These are phyloP conservation scores for Clonostachys byssicola DNA, from an alignment of 2,329 filamentous ascomycete species.

Conservation along the genomic window DNA sequence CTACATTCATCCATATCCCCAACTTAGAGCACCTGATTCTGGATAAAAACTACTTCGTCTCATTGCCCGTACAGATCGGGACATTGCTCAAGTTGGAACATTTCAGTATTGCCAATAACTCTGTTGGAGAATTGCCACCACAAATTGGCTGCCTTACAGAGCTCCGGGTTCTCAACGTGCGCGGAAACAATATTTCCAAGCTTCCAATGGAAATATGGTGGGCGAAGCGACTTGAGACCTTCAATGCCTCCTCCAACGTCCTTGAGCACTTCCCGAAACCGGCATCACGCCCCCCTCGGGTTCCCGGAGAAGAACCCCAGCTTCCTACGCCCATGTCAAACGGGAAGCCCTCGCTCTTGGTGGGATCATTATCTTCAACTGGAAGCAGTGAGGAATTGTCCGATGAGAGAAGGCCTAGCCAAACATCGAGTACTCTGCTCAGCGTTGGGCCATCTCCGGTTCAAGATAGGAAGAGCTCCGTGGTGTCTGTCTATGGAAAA, in stretches of 20 bases:
- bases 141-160: slow-evolving; percentile 87
- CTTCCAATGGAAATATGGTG: slow-evolving; percentile 96
- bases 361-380: slow-evolving; percentile 45
- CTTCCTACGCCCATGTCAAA: slow-evolving; percentile 25
- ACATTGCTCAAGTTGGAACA: slow-evolving; percentile 80
- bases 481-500: slow-evolving; percentile 75
- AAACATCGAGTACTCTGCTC: slow-evolving; percentile 72
- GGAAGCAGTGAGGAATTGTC: slow-evolving; percentile 75
- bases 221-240: slow-evolving; percentile 81
- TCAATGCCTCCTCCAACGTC: slow-evolving; percentile 95
- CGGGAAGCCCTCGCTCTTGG: slow-evolving; percentile 32
- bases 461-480: slow-evolving; percentile 72
- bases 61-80: slow-evolving; percentile 80
- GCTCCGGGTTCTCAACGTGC: slow-evolving; percentile 79
- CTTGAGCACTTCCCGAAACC: slow-evolving; percentile 88
- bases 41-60: slow-evolving; percentile 94
- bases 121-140: slow-evolving; percentile 74
- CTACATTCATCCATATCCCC: slow-evolving; percentile 80
- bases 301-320: slow-evolving; percentile 43
- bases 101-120: slow-evolving; percentile 91
- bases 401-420: slow-evolving; percentile 74
- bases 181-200: slow-evolving; percentile 88
- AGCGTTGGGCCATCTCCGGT: slow-evolving; percentile 73
- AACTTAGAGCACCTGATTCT: slow-evolving; percentile 84
- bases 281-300: slow-evolving; percentile 62